A percentile compares a stretch with the other conserved stretches of the same genome.
phyloP scores from a whole-genome alignment of 108 stramenopile genomes.

The Skeletonema tropicum region DNA sequence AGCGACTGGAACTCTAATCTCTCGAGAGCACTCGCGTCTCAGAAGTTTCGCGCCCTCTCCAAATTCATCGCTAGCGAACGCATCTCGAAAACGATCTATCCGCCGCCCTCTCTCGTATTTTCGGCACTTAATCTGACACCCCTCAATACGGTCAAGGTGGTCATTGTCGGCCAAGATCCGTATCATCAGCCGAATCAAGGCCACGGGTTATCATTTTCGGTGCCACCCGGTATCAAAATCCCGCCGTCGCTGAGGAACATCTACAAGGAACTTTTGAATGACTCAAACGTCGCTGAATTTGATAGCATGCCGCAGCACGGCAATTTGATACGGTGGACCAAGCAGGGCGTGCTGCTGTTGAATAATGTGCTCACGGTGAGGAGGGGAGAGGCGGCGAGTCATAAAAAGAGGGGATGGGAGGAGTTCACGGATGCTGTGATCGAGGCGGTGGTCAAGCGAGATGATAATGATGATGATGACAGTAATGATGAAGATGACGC shows the following conservation, averaged over 20 bases:
- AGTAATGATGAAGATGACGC: no score
- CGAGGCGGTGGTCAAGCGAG: conserved; percentile 51
- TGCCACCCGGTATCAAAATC: conserved; percentile 68
- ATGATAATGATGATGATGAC: conserved; percentile 3
- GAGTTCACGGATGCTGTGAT: conserved; percentile 93
- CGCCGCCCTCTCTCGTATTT: conserved; percentile 81
- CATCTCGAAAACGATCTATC: conserved; percentile 69
- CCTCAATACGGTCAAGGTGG: conserved; percentile 79
- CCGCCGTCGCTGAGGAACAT: conserved; percentile 96
- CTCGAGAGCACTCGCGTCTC: conserved; percentile 1
- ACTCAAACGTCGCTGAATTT: conserved; percentile 42
- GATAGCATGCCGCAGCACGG: conserved; percentile 64
- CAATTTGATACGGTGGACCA: conserved; percentile 80
- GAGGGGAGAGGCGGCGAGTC: conserved; percentile 86
- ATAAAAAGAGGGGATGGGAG: conserved; percentile 96
- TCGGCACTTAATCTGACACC: conserved; percentile 92
- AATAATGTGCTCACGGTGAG: conserved; percentile 97
- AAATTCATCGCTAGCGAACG: conserved; percentile 18
- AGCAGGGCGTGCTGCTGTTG: conserved; percentile 95
- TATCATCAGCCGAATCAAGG: conserved; percentile 84
- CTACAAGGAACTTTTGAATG: conserved; percentile 81
- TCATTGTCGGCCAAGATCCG: conserved; percentile 89
- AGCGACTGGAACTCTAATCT: conserved; percentile 20
- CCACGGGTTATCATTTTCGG: conserved; percentile 87
- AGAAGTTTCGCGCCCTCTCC: neutral